Base-by-base conservation (phyloP, 192 early-diverging fungal genomes). In the Piromyces finnis region DNA sequence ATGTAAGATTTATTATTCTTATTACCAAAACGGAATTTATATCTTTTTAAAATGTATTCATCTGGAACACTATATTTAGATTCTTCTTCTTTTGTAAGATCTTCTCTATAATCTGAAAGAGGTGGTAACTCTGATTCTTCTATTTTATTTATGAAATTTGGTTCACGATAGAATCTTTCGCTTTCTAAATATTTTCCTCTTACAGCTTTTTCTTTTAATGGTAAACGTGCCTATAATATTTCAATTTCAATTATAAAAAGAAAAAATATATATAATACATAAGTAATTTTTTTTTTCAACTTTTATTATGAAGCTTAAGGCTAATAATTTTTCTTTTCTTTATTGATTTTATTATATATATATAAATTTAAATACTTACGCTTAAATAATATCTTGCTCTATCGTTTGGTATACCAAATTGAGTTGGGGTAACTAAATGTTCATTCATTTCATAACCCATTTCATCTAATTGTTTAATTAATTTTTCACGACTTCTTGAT, bases 351-450 rank as follows among this genome's bases (percentile, higher is more conserved):
- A 7, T 35, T 35, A 35, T 7, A 35, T 35, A 35, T 35, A 35
- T 35, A 35, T 35, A 35, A 7, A 2, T 51, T 22, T 3, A 51
- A 17, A 17, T 22, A 14, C n/a, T 51, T 51, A 51, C 41, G 22
- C 41, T 81, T 77, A 91, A 82, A 81, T 88, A 89, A 79, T 88
- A 90, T 29, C 90, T 82, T 51, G 81, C 82, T 78, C 90, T 79
- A 79, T 88, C 87, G 79, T 90, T 88, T 12, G 90, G 83, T 17
- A 91, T 84, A 17, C 90, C 90, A 77, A 89, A 84, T 78, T 88
- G 85, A 36, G 86, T 28, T 1, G 90, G 88, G 0, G 83, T 83
- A 4, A 90, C 77, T 29, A 90, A 68, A 32, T 81, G 89, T 79
- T 90, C 88, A 17, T 80, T 29, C 29, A 84, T 84, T 12, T 29